These are phyloP conservation scores for Phaeolepiota aurea DNA, from an alignment of 768 basidiomycete genomes.

Conservation along the genomic window DNA sequence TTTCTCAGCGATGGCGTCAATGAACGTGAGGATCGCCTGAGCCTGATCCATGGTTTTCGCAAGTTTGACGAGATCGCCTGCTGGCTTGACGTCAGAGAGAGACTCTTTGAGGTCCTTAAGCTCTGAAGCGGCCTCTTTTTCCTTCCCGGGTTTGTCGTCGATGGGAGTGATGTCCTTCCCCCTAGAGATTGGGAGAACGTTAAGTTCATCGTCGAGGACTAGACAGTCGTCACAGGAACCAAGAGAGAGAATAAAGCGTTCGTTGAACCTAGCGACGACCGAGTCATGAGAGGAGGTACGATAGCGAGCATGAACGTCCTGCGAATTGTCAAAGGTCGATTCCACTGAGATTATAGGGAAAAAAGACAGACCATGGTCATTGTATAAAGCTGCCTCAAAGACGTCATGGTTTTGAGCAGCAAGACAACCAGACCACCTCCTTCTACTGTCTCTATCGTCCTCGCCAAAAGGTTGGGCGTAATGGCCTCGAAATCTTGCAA, in stretches of 20 bases:
- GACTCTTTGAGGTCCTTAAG: conserved; percentile 73
- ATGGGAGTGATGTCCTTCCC: conserved; percentile 86
- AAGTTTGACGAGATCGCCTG: conserved; percentile 84
- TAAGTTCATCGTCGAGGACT: conserved; percentile 94
- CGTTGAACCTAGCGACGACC: conserved; percentile 94
- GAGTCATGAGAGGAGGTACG: conserved; percentile 85
- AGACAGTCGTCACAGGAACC: conserved; percentile 90
- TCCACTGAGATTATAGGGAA: too few relatives aligned
- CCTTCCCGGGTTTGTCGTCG: conserved; percentile 29
- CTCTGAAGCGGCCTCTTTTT: conserved; percentile 43
- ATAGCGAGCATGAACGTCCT: conserved; percentile 96
- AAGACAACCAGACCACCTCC: conserved; percentile 88
- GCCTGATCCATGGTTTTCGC: conserved; percentile 93
- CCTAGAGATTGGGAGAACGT: conserved; percentile 91
- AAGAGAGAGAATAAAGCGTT: conserved; percentile 95
- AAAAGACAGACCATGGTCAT: conserved; percentile 64
- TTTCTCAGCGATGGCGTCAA: conserved; percentile 90
- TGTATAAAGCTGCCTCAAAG: conserved; percentile 82
- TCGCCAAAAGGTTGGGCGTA: conserved; percentile 92
- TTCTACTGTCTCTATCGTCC: conserved; percentile 97
- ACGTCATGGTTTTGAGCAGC: conserved; percentile 91
- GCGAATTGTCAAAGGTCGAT: too few relatives aligned
- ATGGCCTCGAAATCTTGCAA: conserved; percentile 98
- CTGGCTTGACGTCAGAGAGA: conserved; percentile 75
- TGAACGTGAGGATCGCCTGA: conserved; percentile 88